phyloP scores from a whole-genome alignment of 78 protist species.

The Dictyostelium capitatum region DNA sequence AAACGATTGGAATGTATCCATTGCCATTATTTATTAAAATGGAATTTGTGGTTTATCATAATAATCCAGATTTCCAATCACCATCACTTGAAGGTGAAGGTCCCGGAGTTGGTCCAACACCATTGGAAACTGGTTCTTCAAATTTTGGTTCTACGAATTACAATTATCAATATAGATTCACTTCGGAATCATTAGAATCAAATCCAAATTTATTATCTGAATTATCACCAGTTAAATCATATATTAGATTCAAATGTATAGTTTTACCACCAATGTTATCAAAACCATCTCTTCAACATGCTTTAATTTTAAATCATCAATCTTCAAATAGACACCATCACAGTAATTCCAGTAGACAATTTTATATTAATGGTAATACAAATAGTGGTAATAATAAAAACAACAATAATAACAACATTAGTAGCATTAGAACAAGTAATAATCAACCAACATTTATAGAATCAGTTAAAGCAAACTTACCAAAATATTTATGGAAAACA shows the following conservation, averaged over 20 bases:
- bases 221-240: constrained; percentile 39
- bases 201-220: constrained; percentile 32
- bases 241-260: constrained; percentile 42
- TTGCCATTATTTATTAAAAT: constrained; percentile 41
- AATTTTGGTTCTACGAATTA: neutral
- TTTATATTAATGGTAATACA: neutral
- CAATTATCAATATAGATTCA: constrained; percentile 39
- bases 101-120: constrained; percentile 15
- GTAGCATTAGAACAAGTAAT: neutral
- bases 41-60: constrained; percentile 58
- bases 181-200: neutral
- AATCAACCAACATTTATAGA: neutral
- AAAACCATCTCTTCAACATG: neutral
- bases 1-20: constrained; percentile 36
- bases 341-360: neutral
- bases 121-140: neutral
- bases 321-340: neutral
- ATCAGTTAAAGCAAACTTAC: constrained; percentile 23
- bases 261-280: constrained; percentile 10
- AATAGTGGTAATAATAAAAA: neutral
- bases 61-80: constrained; percentile 43
- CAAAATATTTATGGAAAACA: constrained; percentile 1
- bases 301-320: neutral
- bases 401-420: neutral
- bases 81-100: constrained; percentile 53